These are phyloP conservation scores for Triticum monococcum DNA, from an alignment of 176 grass and related monocot species.

Conservation along the genomic window DNA sequence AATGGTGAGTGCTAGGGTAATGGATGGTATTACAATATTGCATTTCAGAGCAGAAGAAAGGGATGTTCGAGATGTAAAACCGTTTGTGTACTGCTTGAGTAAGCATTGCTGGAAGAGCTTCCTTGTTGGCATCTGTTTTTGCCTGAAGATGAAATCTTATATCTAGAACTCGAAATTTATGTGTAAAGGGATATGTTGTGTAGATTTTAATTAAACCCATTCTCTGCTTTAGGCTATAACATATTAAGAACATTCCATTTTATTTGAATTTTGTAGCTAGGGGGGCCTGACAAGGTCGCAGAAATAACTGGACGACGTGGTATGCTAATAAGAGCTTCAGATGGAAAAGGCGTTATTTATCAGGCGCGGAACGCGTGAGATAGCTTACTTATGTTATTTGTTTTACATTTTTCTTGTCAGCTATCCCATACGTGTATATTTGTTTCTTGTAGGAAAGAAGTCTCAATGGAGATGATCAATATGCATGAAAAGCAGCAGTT, in stretches of 20 bases:
- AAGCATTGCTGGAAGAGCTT: neutral
- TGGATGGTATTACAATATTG: conserved; percentile 5
- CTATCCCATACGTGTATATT: conserved; percentile 17
- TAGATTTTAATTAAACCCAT: conserved; percentile 29
- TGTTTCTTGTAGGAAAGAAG: conserved; percentile 73
- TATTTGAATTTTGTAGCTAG: conserved; percentile 60
- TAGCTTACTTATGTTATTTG: conserved; percentile 40
- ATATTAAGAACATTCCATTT: conserved; percentile 28
- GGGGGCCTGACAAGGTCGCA: conserved; percentile 91
- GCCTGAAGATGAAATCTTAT: conserved; percentile 13
- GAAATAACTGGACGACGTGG: conserved; percentile 96
- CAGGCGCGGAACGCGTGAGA: conserved; percentile 85
- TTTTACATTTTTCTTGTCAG: conserved; percentile 28
- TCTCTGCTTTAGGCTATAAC: conserved; percentile 24
- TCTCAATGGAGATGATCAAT: conserved; percentile 99
- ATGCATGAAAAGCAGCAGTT: conserved; percentile 97
- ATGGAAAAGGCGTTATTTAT: conserved; percentile 93
- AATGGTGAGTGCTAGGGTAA: neutral
- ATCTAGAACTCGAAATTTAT: conserved; percentile 4
- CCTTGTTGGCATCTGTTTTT: conserved; percentile 15
- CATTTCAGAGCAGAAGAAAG: conserved; percentile 22
- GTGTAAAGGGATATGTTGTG: neutral
- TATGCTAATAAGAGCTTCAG: conserved; percentile 84
- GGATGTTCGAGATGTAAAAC: conserved; percentile 15
- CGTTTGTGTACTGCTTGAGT: conserved; percentile 16